These are phyloP conservation scores for Oemleria cerasiformis DNA, from an alignment of 306 rosid genomes.

Conservation along the genomic window DNA sequence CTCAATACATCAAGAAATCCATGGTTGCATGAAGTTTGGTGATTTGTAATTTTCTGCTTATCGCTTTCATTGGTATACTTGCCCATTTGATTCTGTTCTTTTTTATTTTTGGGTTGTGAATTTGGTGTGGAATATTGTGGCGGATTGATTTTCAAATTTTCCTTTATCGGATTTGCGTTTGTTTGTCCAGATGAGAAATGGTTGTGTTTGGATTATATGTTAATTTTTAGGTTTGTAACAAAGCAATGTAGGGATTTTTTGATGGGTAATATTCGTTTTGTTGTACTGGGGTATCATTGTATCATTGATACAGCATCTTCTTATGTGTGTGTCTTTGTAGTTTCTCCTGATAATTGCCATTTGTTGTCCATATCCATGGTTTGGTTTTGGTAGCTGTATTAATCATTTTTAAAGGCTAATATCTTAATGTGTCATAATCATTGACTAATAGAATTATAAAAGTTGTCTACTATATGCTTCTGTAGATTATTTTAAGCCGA, in stretches of 20 bases:
- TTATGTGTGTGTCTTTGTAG: not conserved
- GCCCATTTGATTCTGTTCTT: not conserved
- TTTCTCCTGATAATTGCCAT: conserved; percentile 8
- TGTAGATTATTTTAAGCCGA: not conserved
- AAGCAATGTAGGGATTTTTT: not conserved
- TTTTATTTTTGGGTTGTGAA: not conserved
- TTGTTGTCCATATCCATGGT: conserved; percentile 1
- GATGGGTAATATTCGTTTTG: not conserved
- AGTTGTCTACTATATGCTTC: not conserved
- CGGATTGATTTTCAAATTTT: not conserved
- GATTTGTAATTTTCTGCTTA: not conserved
- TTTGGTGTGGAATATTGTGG: not conserved
- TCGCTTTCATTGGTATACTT: not conserved
- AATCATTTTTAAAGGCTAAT: not conserved
- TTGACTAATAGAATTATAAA: not conserved
- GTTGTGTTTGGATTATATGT: conserved; percentile 4
- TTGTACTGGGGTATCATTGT: conserved; percentile 12
- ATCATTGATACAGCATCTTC: conserved; percentile 12
- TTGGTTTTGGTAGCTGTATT: conserved; percentile 14
- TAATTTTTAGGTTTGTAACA: not conserved
- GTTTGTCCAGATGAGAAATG: not conserved
- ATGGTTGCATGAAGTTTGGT: not conserved
- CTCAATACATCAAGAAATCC: not conserved
- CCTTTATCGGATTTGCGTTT: not conserved
- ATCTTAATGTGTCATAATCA: conserved; percentile 5